These are phyloP conservation scores for Triticum aestivum DNA, from an alignment of 176 grass and related monocot species.

Conservation along the genomic window IWGSC_CS_RefSeq_v2.1 NC_057811.1:473968295-473968794, in stretches of 20 bases:
- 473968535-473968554: conserved; percentile 40
- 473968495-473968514: neutral
- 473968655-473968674: conserved; percentile 40
- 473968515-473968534: neutral
- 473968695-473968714: conserved; percentile 36
- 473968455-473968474: conserved; percentile 41
- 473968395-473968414: conserved; percentile 49
- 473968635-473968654: conserved; percentile 24
- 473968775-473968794: too few species aligned
- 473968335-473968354: conserved; percentile 47
- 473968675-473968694: conserved; percentile 27
- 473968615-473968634: conserved; percentile 45
- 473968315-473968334: conserved; percentile 5
- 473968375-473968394: conserved; percentile 48
- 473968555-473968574: conserved; percentile 52
- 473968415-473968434: conserved; percentile 30
- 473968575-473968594: conserved; percentile 44
- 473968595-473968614: conserved; percentile 3
- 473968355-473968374: conserved; percentile 65
- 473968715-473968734: neutral
- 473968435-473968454: conserved; percentile 28
- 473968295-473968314: conserved; percentile 17
- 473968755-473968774: too few species aligned
- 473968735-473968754: too few species aligned
- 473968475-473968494: neutral